These are phyloP conservation scores for Suillus plorans DNA, from an alignment of 768 basidiomycete genomes.

Conservation along the genomic window DNA sequence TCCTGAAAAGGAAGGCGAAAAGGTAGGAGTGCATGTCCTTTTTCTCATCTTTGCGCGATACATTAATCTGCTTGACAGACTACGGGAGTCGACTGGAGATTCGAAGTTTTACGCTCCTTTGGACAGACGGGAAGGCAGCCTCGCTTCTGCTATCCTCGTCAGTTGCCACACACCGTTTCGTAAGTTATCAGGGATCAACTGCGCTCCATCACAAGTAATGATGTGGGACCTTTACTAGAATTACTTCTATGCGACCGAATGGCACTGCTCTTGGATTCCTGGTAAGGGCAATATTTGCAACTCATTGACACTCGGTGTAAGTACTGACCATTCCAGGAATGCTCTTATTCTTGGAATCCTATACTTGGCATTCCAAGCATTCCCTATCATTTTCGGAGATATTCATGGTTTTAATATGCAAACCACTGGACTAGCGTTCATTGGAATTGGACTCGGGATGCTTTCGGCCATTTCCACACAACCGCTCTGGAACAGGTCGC, in stretches of 20 bases:
- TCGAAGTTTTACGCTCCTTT: conserved; percentile 54
- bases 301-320: background rate
- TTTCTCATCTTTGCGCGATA: background rate
- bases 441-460: conserved; percentile 53
- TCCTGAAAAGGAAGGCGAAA: conserved; percentile 59
- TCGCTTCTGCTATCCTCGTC: conserved; percentile 47
- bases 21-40: conserved; percentile 33
- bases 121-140: conserved; percentile 47
- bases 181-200: conserved; percentile 32
- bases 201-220: background rate
- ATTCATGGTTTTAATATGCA: conserved; percentile 55
- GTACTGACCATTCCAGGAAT: conserved; percentile 28
- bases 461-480: conserved; percentile 36
- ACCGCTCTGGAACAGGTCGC: conserved; percentile 44
- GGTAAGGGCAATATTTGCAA: conserved; percentile 40
- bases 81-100: conserved; percentile 58
- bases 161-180: conserved; percentile 75
- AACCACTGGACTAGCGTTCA: conserved; percentile 46
- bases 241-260: conserved; percentile 67
- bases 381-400: conserved; percentile 50
- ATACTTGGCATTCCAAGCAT: conserved; percentile 55
- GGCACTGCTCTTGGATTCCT: conserved; percentile 69
- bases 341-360: conserved; percentile 43
- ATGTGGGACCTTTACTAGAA: conserved; percentile 36
- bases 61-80: conserved; percentile 28